Conservation (phyloP, 2,329 filamentous ascomycete genomes). For the Mariannaea elegans region DNA sequence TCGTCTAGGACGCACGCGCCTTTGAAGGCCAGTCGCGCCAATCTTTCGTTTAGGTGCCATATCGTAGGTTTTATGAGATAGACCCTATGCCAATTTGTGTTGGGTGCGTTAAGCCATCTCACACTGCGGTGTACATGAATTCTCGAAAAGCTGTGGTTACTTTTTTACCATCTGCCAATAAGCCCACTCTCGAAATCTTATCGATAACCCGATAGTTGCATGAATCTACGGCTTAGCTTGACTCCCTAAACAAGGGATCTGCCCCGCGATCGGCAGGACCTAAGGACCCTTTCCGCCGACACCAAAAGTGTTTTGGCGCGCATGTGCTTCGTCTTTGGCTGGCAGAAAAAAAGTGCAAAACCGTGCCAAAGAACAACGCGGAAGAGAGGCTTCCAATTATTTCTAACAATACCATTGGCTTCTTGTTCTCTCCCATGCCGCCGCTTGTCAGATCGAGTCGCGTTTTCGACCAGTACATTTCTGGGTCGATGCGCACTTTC, state of each 20-base stretch:
- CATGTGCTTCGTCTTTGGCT: too few species aligned
- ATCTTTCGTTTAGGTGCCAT: slow-evolving; percentile 54
- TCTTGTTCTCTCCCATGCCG: background rate
- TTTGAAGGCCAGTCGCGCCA: slow-evolving; percentile 47
- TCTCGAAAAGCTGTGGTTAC: too few species aligned
- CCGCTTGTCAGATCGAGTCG: slow-evolving; percentile 6
- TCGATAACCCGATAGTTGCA: slow-evolving; percentile 13
- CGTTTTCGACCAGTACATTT: background rate
- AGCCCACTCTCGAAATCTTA: slow-evolving; percentile 16
- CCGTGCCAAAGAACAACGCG: background rate
- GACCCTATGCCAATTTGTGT: background rate
- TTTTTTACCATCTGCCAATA: slow-evolving; percentile 18
- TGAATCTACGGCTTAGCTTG: slow-evolving; percentile 1
- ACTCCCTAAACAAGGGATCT: background rate
- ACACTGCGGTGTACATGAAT: too few species aligned
- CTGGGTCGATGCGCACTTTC: slow-evolving; percentile 8
- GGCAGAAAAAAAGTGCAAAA: background rate
- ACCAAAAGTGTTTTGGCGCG: too few species aligned
- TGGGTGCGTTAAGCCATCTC: too few species aligned
- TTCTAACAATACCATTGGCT: too few species aligned
- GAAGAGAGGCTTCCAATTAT: too few species aligned
- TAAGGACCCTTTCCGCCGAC: too few species aligned
- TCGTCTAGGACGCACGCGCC: slow-evolving; percentile 54
- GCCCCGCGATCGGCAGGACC: background rate
- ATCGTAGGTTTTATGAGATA: background rate